phyloP scores from a whole-genome alignment of 371 early-diverging fungal species.

The Choanephora cucurbitarum region DNA sequence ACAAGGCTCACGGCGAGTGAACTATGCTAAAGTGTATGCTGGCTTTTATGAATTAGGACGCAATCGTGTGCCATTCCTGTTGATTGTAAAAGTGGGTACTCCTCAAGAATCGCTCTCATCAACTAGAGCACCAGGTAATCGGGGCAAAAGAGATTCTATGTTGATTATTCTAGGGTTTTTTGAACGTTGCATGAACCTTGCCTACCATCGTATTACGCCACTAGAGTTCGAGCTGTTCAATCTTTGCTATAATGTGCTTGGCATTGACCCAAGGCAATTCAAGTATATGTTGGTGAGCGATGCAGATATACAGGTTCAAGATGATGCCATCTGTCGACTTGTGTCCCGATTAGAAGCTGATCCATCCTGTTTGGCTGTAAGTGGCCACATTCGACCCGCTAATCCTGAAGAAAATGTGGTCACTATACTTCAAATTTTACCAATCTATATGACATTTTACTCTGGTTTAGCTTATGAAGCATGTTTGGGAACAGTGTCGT shows the following conservation, averaged over 20 bases:
- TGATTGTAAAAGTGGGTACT: conserved; percentile 45
- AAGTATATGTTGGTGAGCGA: conserved; percentile 51
- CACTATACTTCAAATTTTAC: conserved; percentile 54
- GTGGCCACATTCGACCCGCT: conserved; percentile 50
- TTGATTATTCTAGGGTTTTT: conserved; percentile 42
- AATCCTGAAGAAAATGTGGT: conserved; percentile 49
- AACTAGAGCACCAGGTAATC: conserved; percentile 35
- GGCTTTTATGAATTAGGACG: conserved; percentile 50
- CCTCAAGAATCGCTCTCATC: conserved; percentile 17
- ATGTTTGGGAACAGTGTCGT: conserved; percentile 41
- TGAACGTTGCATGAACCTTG: conserved; percentile 50
- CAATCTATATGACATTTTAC: conserved; percentile 37
- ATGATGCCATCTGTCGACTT: conserved; percentile 34
- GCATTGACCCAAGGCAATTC: conserved; percentile 49
- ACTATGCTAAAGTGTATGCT: conserved; percentile 49
- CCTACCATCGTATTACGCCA: conserved; percentile 41
- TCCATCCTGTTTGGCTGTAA: conserved; percentile 40
- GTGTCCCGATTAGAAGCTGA: conserved; percentile 42
- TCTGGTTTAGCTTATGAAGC: conserved; percentile 51
- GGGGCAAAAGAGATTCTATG: conserved; percentile 52
- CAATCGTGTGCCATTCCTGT: conserved; percentile 49
- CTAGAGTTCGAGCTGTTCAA: conserved; percentile 51
- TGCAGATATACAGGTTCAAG: conserved; percentile 46
- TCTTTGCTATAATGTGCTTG: conserved; percentile 47
- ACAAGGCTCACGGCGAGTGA: conserved; percentile 31